These are phyloP conservation scores for Geotrichum citri-aurantii DNA, from an alignment of 1,139 yeast species.

Conservation along the genomic window DNA sequence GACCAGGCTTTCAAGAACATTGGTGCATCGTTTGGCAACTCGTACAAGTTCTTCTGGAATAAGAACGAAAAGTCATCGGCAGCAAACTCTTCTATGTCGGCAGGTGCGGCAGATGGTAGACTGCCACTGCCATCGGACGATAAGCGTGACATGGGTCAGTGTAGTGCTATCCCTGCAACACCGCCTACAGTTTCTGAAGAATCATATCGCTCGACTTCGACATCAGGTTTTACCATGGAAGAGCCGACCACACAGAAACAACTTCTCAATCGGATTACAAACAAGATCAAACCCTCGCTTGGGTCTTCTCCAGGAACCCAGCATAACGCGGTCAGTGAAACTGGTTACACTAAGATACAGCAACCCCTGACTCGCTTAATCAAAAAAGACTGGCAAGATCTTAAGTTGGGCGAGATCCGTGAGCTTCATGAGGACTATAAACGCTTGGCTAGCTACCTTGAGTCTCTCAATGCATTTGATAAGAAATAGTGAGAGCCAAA, in stretches of 20 bases:
- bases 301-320: background rate
- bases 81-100: background rate
- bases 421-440: conserved; percentile 37
- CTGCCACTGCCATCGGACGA: conserved; percentile 8
- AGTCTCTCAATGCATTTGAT: conserved; percentile 31
- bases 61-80: conserved; percentile 22
- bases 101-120: background rate
- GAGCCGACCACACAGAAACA: background rate
- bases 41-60: conserved; percentile 34
- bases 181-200: conserved; percentile 1
- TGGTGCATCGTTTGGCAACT: conserved; percentile 33
- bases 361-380: conserved; percentile 28
- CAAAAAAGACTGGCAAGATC: conserved; percentile 20
- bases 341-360: background rate
- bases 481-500: conserved; percentile 10
- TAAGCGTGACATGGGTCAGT: conserved; percentile 7
- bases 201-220: background rate
- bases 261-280: background rate
- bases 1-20: conserved; percentile 32
- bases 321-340: background rate
- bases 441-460: conserved; percentile 31
- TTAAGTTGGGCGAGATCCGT: conserved; percentile 35
- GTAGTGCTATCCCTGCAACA: conserved; percentile 14
- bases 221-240: background rate
- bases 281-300: background rate